These are phyloP conservation scores for Colletotrichum somersetense DNA, from an alignment of 2,329 filamentous ascomycete genomes.

Conservation along the genomic window DNA sequence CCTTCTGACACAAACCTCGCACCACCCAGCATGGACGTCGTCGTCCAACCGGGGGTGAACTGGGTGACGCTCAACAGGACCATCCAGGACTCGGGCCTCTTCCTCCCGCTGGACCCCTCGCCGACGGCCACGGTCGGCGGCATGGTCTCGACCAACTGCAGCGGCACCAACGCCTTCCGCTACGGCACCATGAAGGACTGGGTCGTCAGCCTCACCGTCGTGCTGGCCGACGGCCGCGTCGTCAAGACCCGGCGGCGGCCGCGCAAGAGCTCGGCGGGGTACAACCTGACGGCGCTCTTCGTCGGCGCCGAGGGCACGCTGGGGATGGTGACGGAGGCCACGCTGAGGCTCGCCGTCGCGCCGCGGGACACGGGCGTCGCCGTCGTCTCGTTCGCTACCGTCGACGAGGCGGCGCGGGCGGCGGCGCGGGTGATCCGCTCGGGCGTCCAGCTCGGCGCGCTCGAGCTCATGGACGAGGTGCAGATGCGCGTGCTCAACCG, in stretches of 20 bases:
- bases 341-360: slow-evolving; percentile 74
- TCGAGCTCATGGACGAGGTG: slow-evolving; percentile 73
- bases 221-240: slow-evolving; percentile 73
- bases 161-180: slow-evolving; percentile 69
- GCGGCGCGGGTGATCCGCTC: slow-evolving; percentile 74
- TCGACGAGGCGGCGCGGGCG: slow-evolving; percentile 72
- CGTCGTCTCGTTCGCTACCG: slow-evolving; percentile 69
- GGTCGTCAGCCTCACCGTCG: slow-evolving; percentile 78
- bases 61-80: slow-evolving; percentile 77
- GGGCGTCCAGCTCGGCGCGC: slow-evolving; percentile 75
- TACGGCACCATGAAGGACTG: slow-evolving; percentile 85
- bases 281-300: slow-evolving; percentile 78
- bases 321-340: slow-evolving; percentile 78
- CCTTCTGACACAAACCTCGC: neutral
- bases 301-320: slow-evolving; percentile 79
- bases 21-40: slow-evolving; percentile 69
- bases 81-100: slow-evolving; percentile 72
- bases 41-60: slow-evolving; percentile 76
- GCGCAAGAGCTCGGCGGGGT: slow-evolving; percentile 77
- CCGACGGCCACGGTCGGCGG: slow-evolving; percentile 70
- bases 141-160: slow-evolving; percentile 77
- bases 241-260: slow-evolving; percentile 78
- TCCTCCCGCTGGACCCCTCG: slow-evolving; percentile 78
- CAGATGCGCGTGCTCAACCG: slow-evolving; percentile 78
- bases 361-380: slow-evolving; percentile 75